Percentiles rank a stretch among this genome's conserved stretches.
These are phyloP conservation scores for Saccharomyces cerevisiae DNA, from an alignment of 805 yeast species.

Conservation along the genomic window DNA sequence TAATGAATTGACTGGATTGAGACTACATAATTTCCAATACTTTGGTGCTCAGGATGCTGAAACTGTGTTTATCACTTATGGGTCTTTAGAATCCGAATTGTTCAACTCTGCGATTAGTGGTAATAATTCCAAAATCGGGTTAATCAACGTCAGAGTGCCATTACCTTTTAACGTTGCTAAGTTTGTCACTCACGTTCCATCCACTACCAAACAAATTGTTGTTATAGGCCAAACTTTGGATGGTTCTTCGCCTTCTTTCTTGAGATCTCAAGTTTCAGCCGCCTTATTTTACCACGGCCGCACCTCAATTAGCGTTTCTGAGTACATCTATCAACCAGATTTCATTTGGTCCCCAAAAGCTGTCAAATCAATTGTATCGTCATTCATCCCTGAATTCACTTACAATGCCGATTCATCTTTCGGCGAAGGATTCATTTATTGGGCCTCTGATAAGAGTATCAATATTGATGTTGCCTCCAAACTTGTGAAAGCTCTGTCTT, in stretches of 20 bases:
- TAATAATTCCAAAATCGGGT: constrained; percentile 42
- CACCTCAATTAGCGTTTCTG: constrained; percentile 36
- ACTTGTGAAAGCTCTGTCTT: constrained; percentile 61
- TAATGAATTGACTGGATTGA: constrained; percentile 19
- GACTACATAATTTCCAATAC: constrained; percentile 38
- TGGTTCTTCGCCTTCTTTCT: constrained; percentile 33
- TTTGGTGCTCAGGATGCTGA: constrained; percentile 54
- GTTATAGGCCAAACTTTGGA: constrained; percentile 54
- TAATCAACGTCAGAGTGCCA: constrained; percentile 66
- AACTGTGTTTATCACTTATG: constrained; percentile 75
- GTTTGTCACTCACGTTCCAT: constrained; percentile 54
- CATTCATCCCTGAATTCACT: constrained; percentile 29
- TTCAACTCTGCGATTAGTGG: constrained; percentile 39
- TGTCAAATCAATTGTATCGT: constrained; percentile 39
- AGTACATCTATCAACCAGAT: constrained; percentile 43
- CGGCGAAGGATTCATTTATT: constrained; percentile 38
- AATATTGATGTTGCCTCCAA: constrained; percentile 50
- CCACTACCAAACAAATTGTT: constrained; percentile 48
- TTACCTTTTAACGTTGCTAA: constrained; percentile 63
- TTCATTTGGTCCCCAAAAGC: constrained; percentile 52
- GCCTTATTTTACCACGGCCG: constrained; percentile 46
- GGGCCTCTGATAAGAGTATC: constrained; percentile 61
- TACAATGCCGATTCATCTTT: constrained; percentile 17
- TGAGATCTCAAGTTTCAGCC: constrained; percentile 68
- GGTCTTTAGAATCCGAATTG: constrained; percentile 56